These are phyloP conservation scores for Cadophora gregata DNA, from an alignment of 2,329 filamentous ascomycete genomes.

Conservation along the genomic window DNA sequence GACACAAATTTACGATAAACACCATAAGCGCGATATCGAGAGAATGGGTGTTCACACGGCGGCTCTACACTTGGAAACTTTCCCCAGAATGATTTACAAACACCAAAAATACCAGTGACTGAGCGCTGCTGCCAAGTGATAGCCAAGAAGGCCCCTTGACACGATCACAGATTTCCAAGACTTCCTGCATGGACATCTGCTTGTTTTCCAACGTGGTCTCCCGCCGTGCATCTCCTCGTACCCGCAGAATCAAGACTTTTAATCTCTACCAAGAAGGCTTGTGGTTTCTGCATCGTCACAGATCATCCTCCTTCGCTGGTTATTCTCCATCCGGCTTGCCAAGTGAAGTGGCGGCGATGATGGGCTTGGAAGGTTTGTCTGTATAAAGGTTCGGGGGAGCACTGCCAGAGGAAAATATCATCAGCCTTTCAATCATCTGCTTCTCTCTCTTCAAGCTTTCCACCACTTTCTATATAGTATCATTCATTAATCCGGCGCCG, in stretches of 20 bases:
- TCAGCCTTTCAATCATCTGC: constrained; percentile 17
- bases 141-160: constrained; percentile 13
- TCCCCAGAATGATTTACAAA: not conserved
- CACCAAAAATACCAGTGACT: not conserved
- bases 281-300: constrained; percentile 16
- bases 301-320: constrained; percentile 11
- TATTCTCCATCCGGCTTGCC: not conserved
- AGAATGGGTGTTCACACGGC: not conserved
- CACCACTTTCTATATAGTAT: constrained; percentile 4
- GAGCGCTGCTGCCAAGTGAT: constrained; percentile 6
- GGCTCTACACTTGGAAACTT: not conserved
- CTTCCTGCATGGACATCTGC: constrained; percentile 4
- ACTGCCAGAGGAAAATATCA: constrained; percentile 15
- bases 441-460: constrained; percentile 10
- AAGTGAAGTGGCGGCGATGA: constrained; percentile 6
- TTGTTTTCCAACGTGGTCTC: not conserved
- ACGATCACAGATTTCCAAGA: constrained; percentile 16
- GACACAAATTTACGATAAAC: not conserved
- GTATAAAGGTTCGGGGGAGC: constrained; percentile 10
- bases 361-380: constrained; percentile 1
- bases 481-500: constrained; percentile 18
- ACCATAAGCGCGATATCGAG: not conserved
- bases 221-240: constrained; percentile 3
- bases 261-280: constrained; percentile 13
- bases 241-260: constrained; percentile 8